Evolutionary conservation across 1,139 yeast genomes (phyloP).

Genomic region (Arxiozyma heterogenica): DNA sequence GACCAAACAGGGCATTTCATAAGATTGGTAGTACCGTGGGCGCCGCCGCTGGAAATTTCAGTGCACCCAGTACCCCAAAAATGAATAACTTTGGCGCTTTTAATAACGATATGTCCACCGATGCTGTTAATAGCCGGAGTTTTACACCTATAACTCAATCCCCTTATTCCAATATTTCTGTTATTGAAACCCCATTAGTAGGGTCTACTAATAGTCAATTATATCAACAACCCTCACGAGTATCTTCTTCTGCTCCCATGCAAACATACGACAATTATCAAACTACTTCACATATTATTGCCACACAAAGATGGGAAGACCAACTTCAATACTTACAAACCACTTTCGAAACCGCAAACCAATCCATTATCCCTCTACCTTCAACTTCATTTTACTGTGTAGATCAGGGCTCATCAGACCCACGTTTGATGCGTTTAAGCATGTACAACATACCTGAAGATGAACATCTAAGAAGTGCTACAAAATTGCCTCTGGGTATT

Average conservation of each 20-base stretch:
- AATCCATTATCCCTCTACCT: slow-evolving; percentile 74
- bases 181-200: neutral
- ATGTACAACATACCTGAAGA: slow-evolving; percentile 79
- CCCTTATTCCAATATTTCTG: neutral
- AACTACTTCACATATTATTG: slow-evolving; percentile 39
- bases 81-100: neutral
- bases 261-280: slow-evolving; percentile 1
- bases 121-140: neutral
- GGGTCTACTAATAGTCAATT: neutral
- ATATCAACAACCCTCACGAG: neutral
- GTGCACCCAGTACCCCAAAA: slow-evolving; percentile 5
- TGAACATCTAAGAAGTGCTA: slow-evolving; percentile 58
- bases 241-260: neutral
- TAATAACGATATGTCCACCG: neutral
- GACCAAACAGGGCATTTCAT: slow-evolving; percentile 22
- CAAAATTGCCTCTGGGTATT: slow-evolving; percentile 75
- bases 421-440: slow-evolving; percentile 68
- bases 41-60: slow-evolving; percentile 4
- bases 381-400: slow-evolving; percentile 60
- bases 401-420: slow-evolving; percentile 81
- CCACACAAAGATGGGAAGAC: slow-evolving; percentile 45
- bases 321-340: slow-evolving; percentile 42
- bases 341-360: slow-evolving; percentile 59
- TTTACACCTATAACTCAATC: slow-evolving; percentile 3
- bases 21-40: slow-evolving; percentile 2